Evolutionary conservation across 768 basidiomycete genomes (phyloP), one percentile per base, ranked within the genome.

Genomic region (Tricholoma saponaceum): DNA sequence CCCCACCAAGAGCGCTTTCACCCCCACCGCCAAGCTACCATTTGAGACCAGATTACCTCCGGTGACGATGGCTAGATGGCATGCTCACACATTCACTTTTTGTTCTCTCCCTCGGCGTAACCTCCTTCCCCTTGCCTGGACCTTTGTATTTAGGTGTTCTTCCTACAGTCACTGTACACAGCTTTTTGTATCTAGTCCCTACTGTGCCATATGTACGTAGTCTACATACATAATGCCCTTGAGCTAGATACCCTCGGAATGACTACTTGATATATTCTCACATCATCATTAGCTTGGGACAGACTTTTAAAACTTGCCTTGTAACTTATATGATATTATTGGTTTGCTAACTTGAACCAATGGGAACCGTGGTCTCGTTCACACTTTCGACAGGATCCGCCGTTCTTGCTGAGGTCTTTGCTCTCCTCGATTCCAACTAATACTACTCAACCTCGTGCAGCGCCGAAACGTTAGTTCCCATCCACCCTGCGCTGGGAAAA

Each of bases 11-110:
- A 20, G 37, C 55, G 9, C 32, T 44, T 20, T 58, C 55, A 16
- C 52, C 61, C 23, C 55, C 61, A 6, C 61, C 58, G 5, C 61
- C 61, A 10, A 59, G 58, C 28, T 62, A 62, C 47, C 55, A 44
- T 10, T 8, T 8, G 16, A 18, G 26, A 28, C n/a, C 16, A 30
- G 47, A 18, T n/a, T 30, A 46, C 23, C 4, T 18, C 16, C 26
- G 26, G n/a, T 50, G 26, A 47, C 4, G 12, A 28, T 16, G 1
- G 22, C 8, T 16, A 1, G 44, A 18, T 10, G 18, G 7, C 41
- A 16, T 43, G n/a, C 41, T 12, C 44, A 14, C 30, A 32, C n/a
- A 3, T 7, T 20, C 18, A 28, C 41, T 43, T 41, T 47, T 47
- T 14, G 7, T 23, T 6, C 10, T 28, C 26, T 50, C 25, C 6